Base-by-base conservation (phyloP, 192 early-diverging fungal genomes). In the Linnemannia elongata region DNA sequence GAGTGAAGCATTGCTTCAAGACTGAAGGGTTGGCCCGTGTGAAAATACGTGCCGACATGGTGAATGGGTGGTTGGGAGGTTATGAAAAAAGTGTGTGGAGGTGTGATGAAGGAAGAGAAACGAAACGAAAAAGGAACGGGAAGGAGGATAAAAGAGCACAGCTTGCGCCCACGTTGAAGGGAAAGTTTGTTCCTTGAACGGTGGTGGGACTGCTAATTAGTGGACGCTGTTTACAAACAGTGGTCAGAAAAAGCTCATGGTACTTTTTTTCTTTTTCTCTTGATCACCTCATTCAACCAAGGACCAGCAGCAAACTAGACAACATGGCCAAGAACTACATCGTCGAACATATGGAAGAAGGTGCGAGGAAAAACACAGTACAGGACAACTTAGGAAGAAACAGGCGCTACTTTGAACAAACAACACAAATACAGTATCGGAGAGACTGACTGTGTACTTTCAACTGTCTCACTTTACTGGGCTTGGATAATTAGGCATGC, bases 331-430 rank as follows among this genome's bases (percentile, higher is more conserved):
- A 74, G 54, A 93, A 92, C 60, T 96, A 93, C 87, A 94, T 96
- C 82, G 91, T 96, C 66, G 95, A 96, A 82, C 95, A 96, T 81
- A 91, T 96, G 90, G 94, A 96, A 81, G 92, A 92, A 69, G 92
- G 89, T 82, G 75, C 60, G 33, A 33, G 27, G 1, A 33, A 33
- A 33, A 8, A 12, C 13, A 9, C n/a, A 27, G 35, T 35, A 74
- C 22, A 41, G 22, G 39, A 69, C 41, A 27, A 68, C 24, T 76
- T 30, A 45, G 13, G 55, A 27, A 27, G 55, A 27, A 57, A 6
- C 45, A 55, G 15, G 38, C 78, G 3, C 41, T 22, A 10, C 75
- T 42, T 73, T 42, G 36, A 38, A 52, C 75, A 41, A 71, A 44
- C 69, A 75, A 72, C 72, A 76, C 49, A 74, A 70, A 76, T 41